Evolutionary conservation across 306 rosid species (phyloP), one percentile per base, ranked within the genome.

Genomic region (Cucurbita pepo): DNA sequence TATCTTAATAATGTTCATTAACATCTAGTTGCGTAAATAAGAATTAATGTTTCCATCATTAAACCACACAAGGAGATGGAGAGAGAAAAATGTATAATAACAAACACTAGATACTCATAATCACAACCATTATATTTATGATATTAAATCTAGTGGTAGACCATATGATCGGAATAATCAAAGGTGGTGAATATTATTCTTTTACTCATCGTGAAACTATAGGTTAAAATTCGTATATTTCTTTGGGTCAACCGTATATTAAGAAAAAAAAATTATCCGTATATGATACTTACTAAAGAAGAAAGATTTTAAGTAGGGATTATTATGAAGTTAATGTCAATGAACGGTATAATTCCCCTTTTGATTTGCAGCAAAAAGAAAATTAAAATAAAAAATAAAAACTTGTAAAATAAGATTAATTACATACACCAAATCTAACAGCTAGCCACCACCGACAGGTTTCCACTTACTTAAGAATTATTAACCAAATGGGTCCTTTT

Each of bases 361-460:
- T 63, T 63, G 51, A 40, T 63, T 63, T 40, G 34, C 51, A n/a
- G 30, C 30, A 25, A 25, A 25, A 25, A 25, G 3, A 25, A 25
- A 25, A 25, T 25, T 1, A 11, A 5, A 15, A 59, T n/a, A 58
- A 34, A 34, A 25, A 57, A 2, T 7, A 37, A 61, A 61, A 63
- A 40, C 40, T 40, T 21, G 22, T 21, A 21, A 21, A 21, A 21
- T 21, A 40, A 63, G 51, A 40, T 15, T 63, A 63, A 63, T 63
- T 63, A 38, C 69, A 25, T n/a, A 61, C 69, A 61, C 69, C 69
- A 61, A 61, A 61, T 36, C 48, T 61, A 61, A 61, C 47, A 61
- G 51, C 50, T 62, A 62, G 50, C 34, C 70, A 63, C 70, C 70
- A 63, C 70, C 36, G 36, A 63, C 70, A 62, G 69, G 15, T 15